Evolutionary conservation across 169 alveolate species (phyloP).

Genomic region (Perkinsus olseni): DNA sequence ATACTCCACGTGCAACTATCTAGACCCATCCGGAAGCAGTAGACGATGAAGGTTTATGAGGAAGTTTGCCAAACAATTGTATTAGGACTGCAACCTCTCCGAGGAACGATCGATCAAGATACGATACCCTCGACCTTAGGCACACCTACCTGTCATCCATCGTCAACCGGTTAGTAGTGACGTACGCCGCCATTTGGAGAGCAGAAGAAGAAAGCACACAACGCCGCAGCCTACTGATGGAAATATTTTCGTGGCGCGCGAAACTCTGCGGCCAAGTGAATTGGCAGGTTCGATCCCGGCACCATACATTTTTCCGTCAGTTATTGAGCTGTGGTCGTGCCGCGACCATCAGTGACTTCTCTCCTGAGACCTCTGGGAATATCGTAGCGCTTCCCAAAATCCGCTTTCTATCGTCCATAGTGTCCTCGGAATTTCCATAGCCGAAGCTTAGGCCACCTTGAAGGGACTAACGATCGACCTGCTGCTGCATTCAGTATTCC

Average conservation of each 20-base stretch:
- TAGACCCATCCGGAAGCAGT: too few species aligned
- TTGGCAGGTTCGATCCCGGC: neutral
- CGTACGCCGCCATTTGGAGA: neutral
- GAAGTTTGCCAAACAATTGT: too few species aligned
- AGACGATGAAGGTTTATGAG: too few species aligned
- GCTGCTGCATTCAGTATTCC: neutral
- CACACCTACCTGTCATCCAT: neutral
- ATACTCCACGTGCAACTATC: too few species aligned
- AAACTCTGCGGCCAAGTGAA: neutral
- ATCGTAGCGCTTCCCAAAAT: too few species aligned
- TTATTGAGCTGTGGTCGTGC: neutral
- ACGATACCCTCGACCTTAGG: too few species aligned
- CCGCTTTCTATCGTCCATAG: too few species aligned
- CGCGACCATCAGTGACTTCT: neutral
- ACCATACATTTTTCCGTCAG: neutral
- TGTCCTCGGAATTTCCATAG: too few species aligned
- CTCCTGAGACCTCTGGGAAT: neutral
- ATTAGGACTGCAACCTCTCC: too few species aligned
- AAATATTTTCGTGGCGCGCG: neutral
- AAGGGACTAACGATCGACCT: too few species aligned
- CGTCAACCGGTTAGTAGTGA: neutral
- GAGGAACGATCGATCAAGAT: too few species aligned
- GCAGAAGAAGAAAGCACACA: neutral
- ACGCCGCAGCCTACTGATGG: neutral
- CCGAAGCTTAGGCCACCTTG: too few species aligned